Evolutionary conservation across 371 early-diverging fungal genomes (phyloP), one percentile per base, ranked within the genome.

Genomic region (Mucor lusitanicus): DNA sequence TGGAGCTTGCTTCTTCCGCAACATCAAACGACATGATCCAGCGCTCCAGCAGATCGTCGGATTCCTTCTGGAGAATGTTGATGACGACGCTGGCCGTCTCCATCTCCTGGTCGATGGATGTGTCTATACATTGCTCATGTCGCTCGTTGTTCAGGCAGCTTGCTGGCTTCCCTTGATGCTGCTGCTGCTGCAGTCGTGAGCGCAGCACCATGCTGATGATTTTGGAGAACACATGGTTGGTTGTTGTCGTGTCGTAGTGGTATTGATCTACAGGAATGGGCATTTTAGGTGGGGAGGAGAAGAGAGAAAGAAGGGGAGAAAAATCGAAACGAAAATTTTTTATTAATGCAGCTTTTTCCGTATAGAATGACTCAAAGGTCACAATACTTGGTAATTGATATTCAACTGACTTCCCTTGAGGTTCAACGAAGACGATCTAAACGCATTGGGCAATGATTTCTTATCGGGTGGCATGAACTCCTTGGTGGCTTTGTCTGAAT

Each of bases 361-460:
- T 30, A 30, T 3, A 13, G 30, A 19, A 32, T 50, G n/a, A 50
- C 50, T 62, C 50, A 21, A 63, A 35, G 32, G 39, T 65, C 39
- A 79, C 55, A 74, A 70, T 13, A 79, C 71, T 65, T 75, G 75
- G 40, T 80, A 80, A 40, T 80, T 75, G 48, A 80, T 80, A 30
- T 63, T 59, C 50, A 80, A 44, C 4, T 74, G 75, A 58, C 74
- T 77, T 33, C 80, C 80, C 59, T 69, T 73, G 28, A 79, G 61
- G 3, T 74, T 78, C 21, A 80, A 64, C 32, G 77, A 72, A n/a
- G 80, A 75, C 3, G 80, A 59, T 54, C 74, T 77, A 63, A 80
- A 80, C 30, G 80, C 80, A 70, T 80, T 80, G 5, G 80, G 80
- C 33, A 80, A 60, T 8, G 75, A 61, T 50, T 80, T 80, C 48